A percentile compares a stretch with the other conserved stretches of the same genome.
Evolutionary conservation across 2,329 filamentous ascomycete genomes (phyloP).

Genomic region (Lachnellula cervina): DNA sequence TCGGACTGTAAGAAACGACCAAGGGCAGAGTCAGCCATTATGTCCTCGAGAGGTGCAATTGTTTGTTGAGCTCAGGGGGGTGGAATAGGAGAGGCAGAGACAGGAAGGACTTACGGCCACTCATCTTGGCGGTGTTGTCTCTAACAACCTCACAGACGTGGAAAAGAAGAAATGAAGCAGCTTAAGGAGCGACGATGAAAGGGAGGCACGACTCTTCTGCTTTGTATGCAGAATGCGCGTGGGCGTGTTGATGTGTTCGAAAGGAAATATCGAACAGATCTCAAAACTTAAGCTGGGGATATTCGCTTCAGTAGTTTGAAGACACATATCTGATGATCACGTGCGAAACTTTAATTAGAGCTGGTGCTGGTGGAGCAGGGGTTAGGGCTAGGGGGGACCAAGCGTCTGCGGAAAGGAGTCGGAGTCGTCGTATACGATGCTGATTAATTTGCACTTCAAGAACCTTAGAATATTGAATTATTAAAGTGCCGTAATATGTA

Average conservation of each 20-base stretch:
- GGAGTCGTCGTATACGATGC: no score
- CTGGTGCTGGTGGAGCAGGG: no score
- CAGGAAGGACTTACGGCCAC: constrained; percentile 35
- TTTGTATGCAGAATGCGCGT: constrained; percentile 25
- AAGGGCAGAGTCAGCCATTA: constrained; percentile 24
- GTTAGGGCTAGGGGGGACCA: no score
- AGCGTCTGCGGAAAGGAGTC: no score
- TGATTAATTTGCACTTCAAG: no score
- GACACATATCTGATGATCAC: no score
- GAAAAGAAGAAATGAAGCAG: constrained; percentile 27
- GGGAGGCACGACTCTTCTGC: constrained; percentile 25
- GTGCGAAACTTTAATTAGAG: no score
- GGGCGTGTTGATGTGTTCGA: constrained; percentile 27
- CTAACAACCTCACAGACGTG: constrained; percentile 33
- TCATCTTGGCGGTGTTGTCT: constrained; percentile 37
- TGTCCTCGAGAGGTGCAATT: constrained; percentile 12
- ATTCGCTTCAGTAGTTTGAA: constrained; percentile 15
- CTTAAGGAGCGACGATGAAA: constrained; percentile 28
- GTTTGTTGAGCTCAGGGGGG: constrained; percentile 13
- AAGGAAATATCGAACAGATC: constrained; percentile 28
- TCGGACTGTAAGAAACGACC: constrained; percentile 59
- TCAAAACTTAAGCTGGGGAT: constrained; percentile 13
- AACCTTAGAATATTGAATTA: no score
- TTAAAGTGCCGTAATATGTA: no score
- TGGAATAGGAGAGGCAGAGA: constrained; percentile 3